Percentiles rank a stretch among this genome's conserved stretches.
phyloP scores from a whole-genome alignment of 2,329 filamentous ascomycete genomes.

The Aspergillus neoniger region DNA sequence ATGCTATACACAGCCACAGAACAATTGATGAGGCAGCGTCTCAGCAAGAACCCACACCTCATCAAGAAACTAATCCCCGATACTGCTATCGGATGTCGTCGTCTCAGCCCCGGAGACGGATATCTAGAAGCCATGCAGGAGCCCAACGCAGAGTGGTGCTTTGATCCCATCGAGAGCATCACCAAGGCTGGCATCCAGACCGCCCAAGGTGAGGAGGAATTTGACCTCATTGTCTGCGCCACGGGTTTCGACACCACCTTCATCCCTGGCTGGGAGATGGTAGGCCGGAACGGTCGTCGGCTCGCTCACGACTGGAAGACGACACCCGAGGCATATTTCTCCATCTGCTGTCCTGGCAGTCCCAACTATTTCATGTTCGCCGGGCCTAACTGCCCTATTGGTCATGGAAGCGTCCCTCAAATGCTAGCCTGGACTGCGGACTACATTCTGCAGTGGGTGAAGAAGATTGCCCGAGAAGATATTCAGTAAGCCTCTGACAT shows the following conservation, averaged over 20 bases:
- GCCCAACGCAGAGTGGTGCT: constrained; percentile 26
- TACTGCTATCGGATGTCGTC: constrained; percentile 30
- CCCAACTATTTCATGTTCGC: constrained; percentile 36
- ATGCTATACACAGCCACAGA: constrained; percentile 4
- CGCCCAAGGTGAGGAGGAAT: constrained; percentile 21
- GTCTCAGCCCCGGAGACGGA: constrained; percentile 31
- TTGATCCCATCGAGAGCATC: constrained; percentile 25
- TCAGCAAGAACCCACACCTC: constrained; percentile 20
- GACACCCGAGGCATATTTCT: constrained; percentile 28
- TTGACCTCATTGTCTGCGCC: constrained; percentile 40
- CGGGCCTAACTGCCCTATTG: constrained; percentile 25
- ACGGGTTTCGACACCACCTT: constrained; percentile 47
- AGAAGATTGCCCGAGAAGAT: constrained; percentile 28
- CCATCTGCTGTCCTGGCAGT: constrained; percentile 19
- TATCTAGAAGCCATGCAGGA: constrained; percentile 31
- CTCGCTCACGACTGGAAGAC: constrained; percentile 27
- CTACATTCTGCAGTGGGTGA: constrained; percentile 31
- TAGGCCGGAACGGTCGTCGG: constrained; percentile 29
- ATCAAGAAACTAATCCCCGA: constrained; percentile 27
- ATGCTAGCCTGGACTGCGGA: constrained; percentile 21
- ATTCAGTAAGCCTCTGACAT: too few relatives aligned
- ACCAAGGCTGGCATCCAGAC: constrained; percentile 25
- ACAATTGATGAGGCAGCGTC: constrained; percentile 22
- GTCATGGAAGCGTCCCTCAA: constrained; percentile 26
- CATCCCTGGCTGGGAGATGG: constrained; percentile 37